Base-by-base conservation (phyloP, 2,329 filamentous ascomycete species). In the Monilinia fructigena region DNA sequence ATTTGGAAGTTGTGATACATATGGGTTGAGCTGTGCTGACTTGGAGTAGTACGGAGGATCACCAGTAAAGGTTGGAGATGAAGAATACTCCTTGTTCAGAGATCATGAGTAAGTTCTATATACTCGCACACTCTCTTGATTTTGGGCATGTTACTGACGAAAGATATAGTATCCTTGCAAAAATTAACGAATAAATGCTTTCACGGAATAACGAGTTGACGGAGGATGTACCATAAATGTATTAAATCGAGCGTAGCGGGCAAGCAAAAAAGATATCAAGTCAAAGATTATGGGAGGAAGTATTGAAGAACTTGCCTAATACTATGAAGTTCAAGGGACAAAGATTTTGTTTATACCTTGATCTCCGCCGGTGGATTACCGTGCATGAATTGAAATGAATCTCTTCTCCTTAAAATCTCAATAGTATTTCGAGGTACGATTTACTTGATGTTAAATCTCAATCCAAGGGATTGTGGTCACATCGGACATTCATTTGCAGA, bases 41-140 rank as follows among this genome's bases (percentile, higher is more conserved):
- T 55, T 31, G 56, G 56, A 69, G 70, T 75, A 96, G 92, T 99
- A 89, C 77, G 95, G 95, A 76, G 95, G 95, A 71, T 95, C 90
- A 77, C 90, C 94, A 71, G 89, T 99, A 80, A 98, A 98, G 87
- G 92, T 98, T 74, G 95, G 94, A 74, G 94, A 99, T 75, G 93
- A 98, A 74, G 95, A 99, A 83, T 98, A 87, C 84, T 88, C 90
- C 71, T 88, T 99, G 72, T 99, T 97, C 90, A 87, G 95, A 76
- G 95, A 99, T 82, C 91, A 93, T 83, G 95, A 99, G 94, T 98
- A 89, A 82, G 93, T 90, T 63, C 55, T 72, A 23, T 16, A 12
- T 16, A 45, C 31, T 20, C 35, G 23, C 42, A 63, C 47, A 58
- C 20, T 35, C 40, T 31, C 31, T 50, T 31, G 42, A 16, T 45